Evolutionary conservation across 306 rosid genomes (phyloP), one percentile per base, ranked within the genome.

Genomic region (Astragalus glycyphyllos): DNA sequence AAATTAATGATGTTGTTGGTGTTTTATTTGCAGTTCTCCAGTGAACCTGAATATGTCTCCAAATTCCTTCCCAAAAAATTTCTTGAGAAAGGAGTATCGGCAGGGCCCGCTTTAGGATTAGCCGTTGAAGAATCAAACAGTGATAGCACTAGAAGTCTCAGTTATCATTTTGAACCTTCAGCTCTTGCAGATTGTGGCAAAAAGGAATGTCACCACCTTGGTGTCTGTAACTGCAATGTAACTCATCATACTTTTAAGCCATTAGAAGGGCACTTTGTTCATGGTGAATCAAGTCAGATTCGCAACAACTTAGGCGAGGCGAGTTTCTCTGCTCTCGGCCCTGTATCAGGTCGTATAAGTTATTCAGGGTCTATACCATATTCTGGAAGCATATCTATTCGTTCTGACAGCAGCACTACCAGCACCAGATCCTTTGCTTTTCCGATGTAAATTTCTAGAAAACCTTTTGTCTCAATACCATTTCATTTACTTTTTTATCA

Each of bases 401-500:
- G 99, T 58, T 95, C 99, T 0, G 99, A 95, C 35, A 89, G 99
- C 90, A 95, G 99, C 85, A 84, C 96, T 6, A 89, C 96, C 5
- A 95, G 99, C 96, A 86, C 96, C 0, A 96, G 96, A 6, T 95
- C 99, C 51, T 95, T 95, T 20, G 99, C 99, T 42, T 95, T 95
- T 73, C 99, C 99, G 0, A 37, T 89, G 99, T 91, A 82, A 69
- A 26, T 76, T 79, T 1, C 79, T 10, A 0, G 7, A 58, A 73
- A 15, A 69, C 72, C 32, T 61, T 14, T 45, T 34, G 7, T 3
- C 7, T 73, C 49, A 31, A 46, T 13, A 23, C 56, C 53, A 69
- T 4, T 47, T 44, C 31, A 7, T 16, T 60, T 16, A 10, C 3
- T 26, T 40, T 15, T 23, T 17, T 71, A 23, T 41, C 16, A 6